Percentiles rank a stretch among this genome's conserved stretches.
Evolutionary conservation across 352 stramenopile genomes (phyloP).

Genomic region (Phytophthora litchii): DNA sequence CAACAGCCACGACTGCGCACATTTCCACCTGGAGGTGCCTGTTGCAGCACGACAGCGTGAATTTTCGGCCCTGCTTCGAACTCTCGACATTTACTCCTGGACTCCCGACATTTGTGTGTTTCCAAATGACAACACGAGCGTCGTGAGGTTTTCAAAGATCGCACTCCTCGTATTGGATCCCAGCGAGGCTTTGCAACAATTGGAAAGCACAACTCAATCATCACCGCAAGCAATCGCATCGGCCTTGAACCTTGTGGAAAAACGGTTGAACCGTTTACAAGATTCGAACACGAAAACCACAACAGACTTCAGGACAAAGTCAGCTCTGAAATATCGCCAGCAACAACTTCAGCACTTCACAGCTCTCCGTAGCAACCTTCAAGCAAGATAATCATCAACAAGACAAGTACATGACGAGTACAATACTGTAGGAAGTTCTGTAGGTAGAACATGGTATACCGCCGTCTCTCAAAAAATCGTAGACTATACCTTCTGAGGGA

Average conservation of each 20-base stretch:
- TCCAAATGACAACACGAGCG: not conserved
- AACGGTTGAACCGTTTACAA: slow-evolving; percentile 12
- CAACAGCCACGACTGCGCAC: slow-evolving; percentile 88
- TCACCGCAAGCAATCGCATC: slow-evolving; percentile 11
- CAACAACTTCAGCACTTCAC: slow-evolving; percentile 33
- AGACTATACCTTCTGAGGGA: slow-evolving; percentile 10
- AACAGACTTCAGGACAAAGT: slow-evolving; percentile 16
- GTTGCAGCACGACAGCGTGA: slow-evolving; percentile 8
- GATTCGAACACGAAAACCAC: not conserved
- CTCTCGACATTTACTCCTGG: slow-evolving; percentile 38
- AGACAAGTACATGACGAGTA: not conserved
- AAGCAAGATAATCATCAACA: not conserved
- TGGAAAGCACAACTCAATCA: not conserved
- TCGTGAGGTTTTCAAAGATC: slow-evolving; percentile 34
- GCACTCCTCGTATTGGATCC: slow-evolving; percentile 31
- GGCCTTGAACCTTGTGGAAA: slow-evolving; percentile 13
- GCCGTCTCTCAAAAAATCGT: slow-evolving; percentile 21
- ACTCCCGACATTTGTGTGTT: slow-evolving; percentile 49
- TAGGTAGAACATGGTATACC: not conserved
- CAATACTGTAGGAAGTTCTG: too few relatives aligned
- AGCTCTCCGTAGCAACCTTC: slow-evolving; percentile 7
- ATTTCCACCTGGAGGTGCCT: slow-evolving; percentile 54
- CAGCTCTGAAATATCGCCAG: slow-evolving; percentile 27
- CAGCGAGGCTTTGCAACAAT: slow-evolving; percentile 12
- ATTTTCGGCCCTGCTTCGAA: slow-evolving; percentile 30